Conservation (phyloP, 2,329 filamentous ascomycete genomes). For the Immersiporthe knoxdaviesiana region DNA sequence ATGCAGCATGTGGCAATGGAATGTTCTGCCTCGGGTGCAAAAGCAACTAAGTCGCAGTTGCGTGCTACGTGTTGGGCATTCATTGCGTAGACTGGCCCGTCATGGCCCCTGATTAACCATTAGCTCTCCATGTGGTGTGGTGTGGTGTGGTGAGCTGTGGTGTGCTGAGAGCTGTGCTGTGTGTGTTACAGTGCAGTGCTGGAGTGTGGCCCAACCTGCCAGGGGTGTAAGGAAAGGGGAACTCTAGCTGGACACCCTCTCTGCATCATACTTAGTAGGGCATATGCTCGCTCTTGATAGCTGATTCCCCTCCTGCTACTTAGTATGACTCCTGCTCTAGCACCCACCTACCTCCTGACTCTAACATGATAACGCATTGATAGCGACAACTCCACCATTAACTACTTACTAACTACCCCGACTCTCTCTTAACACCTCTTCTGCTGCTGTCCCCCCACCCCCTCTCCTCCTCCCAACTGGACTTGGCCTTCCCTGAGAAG, state of each 20-base stretch:
- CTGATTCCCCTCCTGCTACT: background rate
- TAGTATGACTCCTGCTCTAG: background rate
- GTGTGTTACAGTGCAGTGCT: too few species aligned
- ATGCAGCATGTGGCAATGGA: background rate
- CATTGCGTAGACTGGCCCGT: background rate
- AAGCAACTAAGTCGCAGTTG: background rate
- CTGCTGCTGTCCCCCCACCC: background rate
- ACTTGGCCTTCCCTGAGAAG: background rate
- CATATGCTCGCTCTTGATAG: background rate
- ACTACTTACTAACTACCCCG: background rate
- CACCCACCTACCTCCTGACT: background rate
- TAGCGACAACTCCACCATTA: slow-evolving; percentile 2
- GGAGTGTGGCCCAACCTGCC: background rate
- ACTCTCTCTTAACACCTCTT: background rate
- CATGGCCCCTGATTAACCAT: background rate
- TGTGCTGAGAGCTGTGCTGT: too few species aligned
- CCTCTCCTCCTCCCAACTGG: background rate
- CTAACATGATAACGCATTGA: slow-evolving; percentile 9
- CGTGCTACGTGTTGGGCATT: background rate
- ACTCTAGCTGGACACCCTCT: background rate
- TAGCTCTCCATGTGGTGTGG: background rate
- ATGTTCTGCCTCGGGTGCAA: background rate
- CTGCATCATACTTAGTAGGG: too few species aligned
- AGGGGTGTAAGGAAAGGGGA: background rate
- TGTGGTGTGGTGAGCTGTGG: too few species aligned